Evolutionary conservation across 2,329 filamentous ascomycete species (phyloP).

Genomic region (Karstenula rhodostoma): DNA sequence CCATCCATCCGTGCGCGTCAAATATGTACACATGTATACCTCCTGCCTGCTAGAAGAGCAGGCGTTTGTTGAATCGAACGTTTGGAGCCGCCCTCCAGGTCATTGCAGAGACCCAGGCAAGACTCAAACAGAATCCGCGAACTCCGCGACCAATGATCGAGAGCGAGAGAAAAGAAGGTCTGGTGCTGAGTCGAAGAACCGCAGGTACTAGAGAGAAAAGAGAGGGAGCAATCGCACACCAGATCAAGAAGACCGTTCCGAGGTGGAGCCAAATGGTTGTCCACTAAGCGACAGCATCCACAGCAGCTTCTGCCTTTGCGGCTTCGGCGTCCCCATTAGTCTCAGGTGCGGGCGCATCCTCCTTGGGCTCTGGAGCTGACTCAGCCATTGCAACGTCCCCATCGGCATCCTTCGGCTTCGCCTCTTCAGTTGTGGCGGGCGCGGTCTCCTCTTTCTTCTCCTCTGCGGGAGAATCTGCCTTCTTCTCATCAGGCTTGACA

Average conservation of each 20-base stretch:
- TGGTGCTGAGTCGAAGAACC: background rate
- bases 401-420: constrained; percentile 32
- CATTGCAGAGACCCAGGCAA: background rate
- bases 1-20: constrained; percentile 7
- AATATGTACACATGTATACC: constrained; percentile 17
- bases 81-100: background rate
- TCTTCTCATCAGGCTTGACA: constrained; percentile 49
- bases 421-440: constrained; percentile 28
- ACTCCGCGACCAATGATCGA: background rate
- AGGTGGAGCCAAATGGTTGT: background rate
- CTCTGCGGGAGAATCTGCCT: constrained; percentile 50
- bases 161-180: background rate
- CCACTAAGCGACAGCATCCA: constrained; percentile 20
- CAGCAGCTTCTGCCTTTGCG: constrained; percentile 22
- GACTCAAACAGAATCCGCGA: background rate
- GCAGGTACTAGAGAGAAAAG: background rate
- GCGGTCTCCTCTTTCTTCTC: constrained; percentile 40
- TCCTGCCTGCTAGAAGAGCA: background rate
- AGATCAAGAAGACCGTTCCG: background rate
- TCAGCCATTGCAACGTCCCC: constrained; percentile 40
- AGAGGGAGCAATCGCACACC: background rate
- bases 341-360: constrained; percentile 29
- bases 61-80: background rate
- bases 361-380: constrained; percentile 21
- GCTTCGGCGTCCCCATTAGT: constrained; percentile 21